Evolutionary conservation across 2,329 filamentous ascomycete genomes (phyloP).

Genomic region (Trichoderma sp.): DNA sequence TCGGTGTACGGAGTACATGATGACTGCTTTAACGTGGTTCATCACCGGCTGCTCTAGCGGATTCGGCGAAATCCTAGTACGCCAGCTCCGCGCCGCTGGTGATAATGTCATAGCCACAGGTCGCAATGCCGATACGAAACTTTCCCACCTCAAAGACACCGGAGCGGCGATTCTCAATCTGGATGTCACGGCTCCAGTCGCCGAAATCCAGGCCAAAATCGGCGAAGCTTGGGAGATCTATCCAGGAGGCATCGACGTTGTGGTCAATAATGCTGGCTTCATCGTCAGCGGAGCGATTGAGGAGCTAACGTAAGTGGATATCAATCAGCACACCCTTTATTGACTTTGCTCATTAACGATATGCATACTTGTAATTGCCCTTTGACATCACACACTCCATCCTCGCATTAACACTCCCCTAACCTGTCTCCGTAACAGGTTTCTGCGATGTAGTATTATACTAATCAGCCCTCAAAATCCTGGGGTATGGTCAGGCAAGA

Average conservation of each 20-base stretch:
- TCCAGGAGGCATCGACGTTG: slow-evolving; percentile 35
- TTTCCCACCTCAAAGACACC: slow-evolving; percentile 33
- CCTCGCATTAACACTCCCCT: background rate
- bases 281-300: slow-evolving; percentile 28
- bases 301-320: slow-evolving; percentile 26
- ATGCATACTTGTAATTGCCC: background rate
- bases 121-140: slow-evolving; percentile 35
- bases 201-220: slow-evolving; percentile 21
- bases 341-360: background rate
- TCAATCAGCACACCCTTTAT: background rate
- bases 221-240: slow-evolving; percentile 24
- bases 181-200: slow-evolving; percentile 20
- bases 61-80: slow-evolving; percentile 40
- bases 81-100: slow-evolving; percentile 37
- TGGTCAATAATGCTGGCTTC: slow-evolving; percentile 42
- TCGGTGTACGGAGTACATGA: background rate
- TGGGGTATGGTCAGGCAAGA: slow-evolving; percentile 23
- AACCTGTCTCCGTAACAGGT: background rate
- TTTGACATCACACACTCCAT: background rate
- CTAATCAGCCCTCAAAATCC: background rate
- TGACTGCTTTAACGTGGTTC: slow-evolving; percentile 33
- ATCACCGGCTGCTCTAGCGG: slow-evolving; percentile 46
- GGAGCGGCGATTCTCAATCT: slow-evolving; percentile 26
- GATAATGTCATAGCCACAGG: slow-evolving; percentile 44
- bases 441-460: background rate